A percentile compares a stretch with the other conserved stretches of the same genome.
phyloP scores from a whole-genome alignment of 192 early-diverging fungal species.

The Backusella tuberculispora region DNA sequence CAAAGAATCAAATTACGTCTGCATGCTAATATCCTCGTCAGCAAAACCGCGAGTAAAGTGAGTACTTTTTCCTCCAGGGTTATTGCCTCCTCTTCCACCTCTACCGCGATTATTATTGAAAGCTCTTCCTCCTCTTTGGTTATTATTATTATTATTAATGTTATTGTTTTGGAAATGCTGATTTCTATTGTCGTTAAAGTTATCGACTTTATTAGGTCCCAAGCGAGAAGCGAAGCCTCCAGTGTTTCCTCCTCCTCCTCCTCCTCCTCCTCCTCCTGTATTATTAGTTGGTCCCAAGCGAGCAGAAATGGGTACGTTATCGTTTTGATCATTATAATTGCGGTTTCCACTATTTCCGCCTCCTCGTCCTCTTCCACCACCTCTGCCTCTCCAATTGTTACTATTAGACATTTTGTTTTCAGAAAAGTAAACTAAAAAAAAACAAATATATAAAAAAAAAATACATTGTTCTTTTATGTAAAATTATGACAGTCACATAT shows the following conservation, averaged over 20 bases:
- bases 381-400: constrained; percentile 25
- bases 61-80: neutral
- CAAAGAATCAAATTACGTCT: constrained; percentile 4
- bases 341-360: constrained; percentile 4
- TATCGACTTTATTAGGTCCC: neutral
- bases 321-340: neutral
- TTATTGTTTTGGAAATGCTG: neutral
- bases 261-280: too few relatives aligned
- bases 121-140: constrained; percentile 11
- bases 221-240: neutral
- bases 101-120: constrained; percentile 25
- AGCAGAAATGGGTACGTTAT: constrained; percentile 20
- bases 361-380: constrained; percentile 26
- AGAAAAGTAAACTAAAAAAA: neutral
- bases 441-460: neutral
- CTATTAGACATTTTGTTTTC: constrained; percentile 7
- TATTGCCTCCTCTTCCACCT: constrained; percentile 8
- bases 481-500: neutral
- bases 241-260: neutral
- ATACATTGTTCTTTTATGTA: neutral
- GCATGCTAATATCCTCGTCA: constrained; percentile 34
- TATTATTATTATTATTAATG: neutral
- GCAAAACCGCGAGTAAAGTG: constrained; percentile 20
- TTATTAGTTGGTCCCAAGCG: constrained; percentile 24
- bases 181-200: neutral